Conservation (phyloP, 1,284 basidiomycete species). For the Sphaerobolus stellatus region DNA sequence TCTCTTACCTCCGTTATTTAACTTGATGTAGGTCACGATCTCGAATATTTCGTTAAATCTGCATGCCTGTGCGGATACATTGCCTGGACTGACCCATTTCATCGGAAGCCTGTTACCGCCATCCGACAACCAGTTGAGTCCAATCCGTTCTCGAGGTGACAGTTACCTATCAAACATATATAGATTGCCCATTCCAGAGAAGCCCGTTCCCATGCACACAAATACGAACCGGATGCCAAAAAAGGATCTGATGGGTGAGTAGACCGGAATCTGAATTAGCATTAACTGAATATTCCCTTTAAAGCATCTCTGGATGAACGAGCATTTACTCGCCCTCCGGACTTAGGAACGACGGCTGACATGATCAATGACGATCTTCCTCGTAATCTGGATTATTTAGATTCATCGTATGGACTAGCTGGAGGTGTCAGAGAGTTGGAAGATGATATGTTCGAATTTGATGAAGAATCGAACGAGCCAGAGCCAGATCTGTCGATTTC, state of each 20-base stretch:
- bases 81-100: constrained; percentile 53
- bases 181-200: not conserved
- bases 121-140: constrained; percentile 35
- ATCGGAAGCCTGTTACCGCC: constrained; percentile 45
- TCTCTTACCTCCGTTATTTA: not conserved
- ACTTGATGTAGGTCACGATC: constrained; percentile 13
- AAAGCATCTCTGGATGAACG: constrained; percentile 81
- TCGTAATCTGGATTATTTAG: constrained; percentile 84
- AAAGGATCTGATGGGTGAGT: constrained; percentile 9
- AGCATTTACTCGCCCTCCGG: constrained; percentile 74
- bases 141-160: constrained; percentile 25
- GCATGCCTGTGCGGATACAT: constrained; percentile 70
- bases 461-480: constrained; percentile 38
- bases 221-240: constrained; percentile 25
- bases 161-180: constrained; percentile 5
- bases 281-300: not conserved
- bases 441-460: constrained; percentile 69
- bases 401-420: constrained; percentile 75
- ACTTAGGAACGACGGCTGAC: constrained; percentile 68
- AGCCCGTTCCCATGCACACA: not conserved
- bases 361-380: constrained; percentile 92
- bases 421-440: constrained; percentile 71
- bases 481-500: constrained; percentile 26
- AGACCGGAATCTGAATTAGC: not conserved
- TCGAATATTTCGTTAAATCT: constrained; percentile 29